Evolutionary conservation across 768 basidiomycete genomes (phyloP), one percentile per base, ranked within the genome.

Genomic region (Termitomyces bulborhizus): DNA sequence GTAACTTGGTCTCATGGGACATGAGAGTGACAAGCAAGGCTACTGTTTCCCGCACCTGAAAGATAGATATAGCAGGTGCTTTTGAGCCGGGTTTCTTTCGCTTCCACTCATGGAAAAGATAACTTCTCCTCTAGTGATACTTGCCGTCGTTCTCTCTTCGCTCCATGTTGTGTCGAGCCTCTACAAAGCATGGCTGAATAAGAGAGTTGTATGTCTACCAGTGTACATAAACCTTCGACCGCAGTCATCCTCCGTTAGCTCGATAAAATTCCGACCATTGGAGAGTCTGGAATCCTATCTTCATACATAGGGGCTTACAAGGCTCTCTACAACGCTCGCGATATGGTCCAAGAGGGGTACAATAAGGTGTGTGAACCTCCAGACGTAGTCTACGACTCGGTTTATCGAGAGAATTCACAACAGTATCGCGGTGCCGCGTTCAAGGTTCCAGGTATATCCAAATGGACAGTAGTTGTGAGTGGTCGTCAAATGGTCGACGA

Each of bases 401-500:
- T 15, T n/a, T 13, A 21, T 40, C 42, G 37, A 29, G 32, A 49
- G 11, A 9, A 16, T 31, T 16, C 40, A 12, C 24, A n/a, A 29
- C 18, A 57, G 59, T 63, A 68, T 31, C 51, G 49, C 16, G 62
- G 62, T 34, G 37, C 51, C 9, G 56, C 62, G 1, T 82, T 79
- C 66, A 75, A 71, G 60, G 67, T 81, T 4, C 68, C 79, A 0
- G 64, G 67, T 54, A 60, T 74, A 18, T 68, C 76, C 45, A 64
- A 66, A 56, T 82, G 80, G 80, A 51, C 71, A 7, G 69, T 80
- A 24, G 63, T 83, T 9, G 63, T 76, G 21, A 70, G 70, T 18
- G 75, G 77, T 0, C 64, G 68, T 0, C 56, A 74, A 26, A 68
- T 34, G 34, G 34, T 34, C 34, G 34, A 34, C 34, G 34, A 34